These are phyloP conservation scores for Angophora floribunda DNA, from an alignment of 345 rosid genomes.

Conservation along the genomic window DNA sequence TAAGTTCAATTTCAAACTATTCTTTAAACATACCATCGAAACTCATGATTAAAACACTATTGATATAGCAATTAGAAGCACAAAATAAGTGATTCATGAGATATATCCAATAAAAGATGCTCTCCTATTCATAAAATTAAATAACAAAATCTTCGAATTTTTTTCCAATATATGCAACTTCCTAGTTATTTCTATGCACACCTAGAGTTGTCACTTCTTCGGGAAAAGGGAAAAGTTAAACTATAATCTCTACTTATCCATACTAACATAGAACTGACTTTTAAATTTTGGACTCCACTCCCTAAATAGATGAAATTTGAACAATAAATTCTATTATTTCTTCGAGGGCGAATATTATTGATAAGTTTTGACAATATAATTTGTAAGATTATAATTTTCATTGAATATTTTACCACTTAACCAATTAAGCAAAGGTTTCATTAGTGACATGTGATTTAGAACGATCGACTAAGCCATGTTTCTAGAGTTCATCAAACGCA, in stretches of 20 bases:
- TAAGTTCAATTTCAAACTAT: rapidly evolving
- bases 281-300: rapidly evolving
- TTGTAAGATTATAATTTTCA: rapidly evolving
- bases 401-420: not conserved
- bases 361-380: too few relatives aligned
- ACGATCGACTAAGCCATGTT: too few relatives aligned
- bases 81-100: not conserved
- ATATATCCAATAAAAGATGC: rapidly evolving
- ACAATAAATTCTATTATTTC: not conserved
- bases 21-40: not conserved
- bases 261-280: not conserved
- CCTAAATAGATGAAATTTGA: not conserved
- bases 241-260: not conserved
- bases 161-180: not conserved
- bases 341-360: rapidly evolving
- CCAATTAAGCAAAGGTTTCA: rapidly evolving
- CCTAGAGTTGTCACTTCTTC: not conserved
- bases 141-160: rapidly evolving
- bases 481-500: not conserved
- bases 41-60: not conserved
- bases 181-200: rapidly evolving
- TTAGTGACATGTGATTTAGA: not conserved
- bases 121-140: rapidly evolving
- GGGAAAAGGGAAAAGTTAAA: not conserved
- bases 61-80: rapidly evolving